Evolutionary conservation across 805 yeast genomes (phyloP).

Genomic region (Wickerhamiella domercqiae): DNA sequence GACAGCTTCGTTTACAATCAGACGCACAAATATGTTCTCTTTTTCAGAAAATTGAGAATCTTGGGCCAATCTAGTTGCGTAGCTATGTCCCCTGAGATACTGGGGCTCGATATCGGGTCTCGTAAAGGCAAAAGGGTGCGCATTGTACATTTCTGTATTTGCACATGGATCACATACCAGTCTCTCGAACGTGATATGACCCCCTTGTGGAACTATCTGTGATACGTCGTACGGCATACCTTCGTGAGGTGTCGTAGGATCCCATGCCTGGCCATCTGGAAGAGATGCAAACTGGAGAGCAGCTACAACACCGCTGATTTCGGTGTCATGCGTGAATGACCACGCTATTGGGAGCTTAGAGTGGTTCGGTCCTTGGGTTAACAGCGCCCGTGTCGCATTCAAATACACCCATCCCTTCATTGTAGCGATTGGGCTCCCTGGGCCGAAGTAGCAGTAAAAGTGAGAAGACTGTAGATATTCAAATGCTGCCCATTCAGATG

Average conservation of each 20-base stretch:
- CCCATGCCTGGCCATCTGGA: slow-evolving; percentile 21
- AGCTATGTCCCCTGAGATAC: slow-evolving; percentile 10
- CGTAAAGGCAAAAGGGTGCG: slow-evolving; percentile 16
- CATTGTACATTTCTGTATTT: slow-evolving; percentile 1
- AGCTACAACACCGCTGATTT: slow-evolving; percentile 34
- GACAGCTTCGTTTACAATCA: slow-evolving; percentile 39
- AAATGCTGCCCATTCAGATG: slow-evolving; percentile 20
- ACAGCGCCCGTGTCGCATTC: slow-evolving; percentile 34
- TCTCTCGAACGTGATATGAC: slow-evolving; percentile 22
- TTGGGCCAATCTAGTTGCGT: slow-evolving; percentile 7
- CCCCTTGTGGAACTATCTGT: slow-evolving; percentile 25
- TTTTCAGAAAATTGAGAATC: slow-evolving; percentile 1
- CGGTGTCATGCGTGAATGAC: slow-evolving; percentile 44
- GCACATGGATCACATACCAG: slow-evolving; percentile 28
- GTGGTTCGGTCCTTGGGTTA: slow-evolving; percentile 28
- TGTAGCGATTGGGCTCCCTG: slow-evolving; percentile 16
- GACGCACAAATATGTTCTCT: slow-evolving; percentile 30
- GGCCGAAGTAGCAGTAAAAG: slow-evolving; percentile 21
- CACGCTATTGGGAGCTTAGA: slow-evolving; percentile 30
- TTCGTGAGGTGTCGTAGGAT: slow-evolving; percentile 27
- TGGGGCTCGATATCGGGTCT: slow-evolving; percentile 4
- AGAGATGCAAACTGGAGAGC: slow-evolving; percentile 35
- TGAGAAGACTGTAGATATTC: slow-evolving; percentile 16
- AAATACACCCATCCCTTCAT: slow-evolving; percentile 33
- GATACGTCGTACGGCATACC: slow-evolving; percentile 33